Evolutionary conservation across 768 basidiomycete species (phyloP).

Genomic region (Coprinopsis marcescibilis): DNA sequence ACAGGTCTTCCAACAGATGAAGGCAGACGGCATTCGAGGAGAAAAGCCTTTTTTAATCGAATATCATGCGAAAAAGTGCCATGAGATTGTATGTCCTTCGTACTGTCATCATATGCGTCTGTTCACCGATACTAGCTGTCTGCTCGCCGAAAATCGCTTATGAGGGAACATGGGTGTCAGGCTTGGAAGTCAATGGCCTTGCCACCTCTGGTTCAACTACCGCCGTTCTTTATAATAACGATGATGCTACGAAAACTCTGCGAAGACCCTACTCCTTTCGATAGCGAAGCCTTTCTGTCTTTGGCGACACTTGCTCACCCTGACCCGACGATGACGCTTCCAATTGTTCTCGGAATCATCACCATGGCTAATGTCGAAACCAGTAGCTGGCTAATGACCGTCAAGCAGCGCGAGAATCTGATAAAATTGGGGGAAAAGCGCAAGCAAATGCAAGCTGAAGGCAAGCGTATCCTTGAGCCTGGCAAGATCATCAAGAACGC

Average conservation of each 20-base stretch:
- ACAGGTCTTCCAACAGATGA: slow-evolving; percentile 48
- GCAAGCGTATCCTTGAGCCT: slow-evolving; percentile 38
- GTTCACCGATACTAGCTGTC: slow-evolving; percentile 36
- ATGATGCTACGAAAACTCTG: slow-evolving; percentile 51
- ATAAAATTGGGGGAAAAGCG: slow-evolving; percentile 42
- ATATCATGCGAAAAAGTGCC: slow-evolving; percentile 42
- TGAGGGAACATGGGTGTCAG: slow-evolving; percentile 49
- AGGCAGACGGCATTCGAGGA: slow-evolving; percentile 45
- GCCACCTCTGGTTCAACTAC: slow-evolving; percentile 63
- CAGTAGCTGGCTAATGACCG: slow-evolving; percentile 64
- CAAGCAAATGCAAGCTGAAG: slow-evolving; percentile 32
- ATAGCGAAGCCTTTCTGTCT: slow-evolving; percentile 73
- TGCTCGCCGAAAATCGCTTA: slow-evolving; percentile 52
- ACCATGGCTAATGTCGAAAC: slow-evolving; percentile 80
- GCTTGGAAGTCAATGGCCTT: slow-evolving; percentile 52
- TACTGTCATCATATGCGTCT: background rate
- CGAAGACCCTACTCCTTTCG: slow-evolving; percentile 57
- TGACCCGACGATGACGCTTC: slow-evolving; percentile 65
- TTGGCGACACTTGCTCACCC: slow-evolving; percentile 64
- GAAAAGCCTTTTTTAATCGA: slow-evolving; percentile 46
- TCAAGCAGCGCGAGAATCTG: slow-evolving; percentile 48
- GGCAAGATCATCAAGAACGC: slow-evolving; percentile 46
- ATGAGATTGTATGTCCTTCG: slow-evolving; percentile 38
- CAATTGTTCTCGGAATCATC: slow-evolving; percentile 64
- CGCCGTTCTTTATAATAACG: slow-evolving; percentile 65